phyloP scores from a whole-genome alignment of 495 filamentous ascomycete species.

The Xylaria grammica region DNA sequence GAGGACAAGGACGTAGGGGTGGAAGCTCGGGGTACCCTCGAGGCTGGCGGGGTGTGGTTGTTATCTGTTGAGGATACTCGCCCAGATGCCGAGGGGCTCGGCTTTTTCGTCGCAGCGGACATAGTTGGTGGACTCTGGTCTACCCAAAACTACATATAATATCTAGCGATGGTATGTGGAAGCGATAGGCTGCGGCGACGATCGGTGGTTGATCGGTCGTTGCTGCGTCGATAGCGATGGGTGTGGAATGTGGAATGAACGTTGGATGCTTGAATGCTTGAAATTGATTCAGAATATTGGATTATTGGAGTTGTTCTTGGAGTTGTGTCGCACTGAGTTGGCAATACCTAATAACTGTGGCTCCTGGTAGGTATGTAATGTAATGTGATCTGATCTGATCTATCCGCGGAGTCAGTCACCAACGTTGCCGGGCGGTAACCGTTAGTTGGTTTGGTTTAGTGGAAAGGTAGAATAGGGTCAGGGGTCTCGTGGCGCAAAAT shows the following conservation, averaged over 20 bases:
- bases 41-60: slow-evolving; percentile 24
- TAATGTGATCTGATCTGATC: slow-evolving; percentile 17
- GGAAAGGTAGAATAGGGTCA: background rate
- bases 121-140: slow-evolving; percentile 24
- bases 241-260: background rate
- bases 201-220: slow-evolving; percentile 13
- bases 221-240: slow-evolving; percentile 11
- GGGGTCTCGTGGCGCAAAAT: slow-evolving; percentile 9
- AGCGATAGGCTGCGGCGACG: slow-evolving; percentile 3
- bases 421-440: slow-evolving; percentile 17
- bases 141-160: slow-evolving; percentile 22
- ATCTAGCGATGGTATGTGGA: slow-evolving; percentile 11
- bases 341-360: background rate
- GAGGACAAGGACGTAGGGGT: slow-evolving; percentile 40
- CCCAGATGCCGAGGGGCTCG: slow-evolving; percentile 46
- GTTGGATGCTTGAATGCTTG: background rate
- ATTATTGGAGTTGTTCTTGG: background rate
- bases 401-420: background rate
- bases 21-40: slow-evolving; percentile 36
- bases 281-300: slow-evolving; percentile 2
- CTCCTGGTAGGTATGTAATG: slow-evolving; percentile 13
- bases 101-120: slow-evolving; percentile 51
- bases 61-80: slow-evolving; percentile 39
- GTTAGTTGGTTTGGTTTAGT: background rate
- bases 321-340: slow-evolving; percentile 3